Conservation (phyloP, 1,284 basidiomycete species). For the Flammula alnicola region DNA sequence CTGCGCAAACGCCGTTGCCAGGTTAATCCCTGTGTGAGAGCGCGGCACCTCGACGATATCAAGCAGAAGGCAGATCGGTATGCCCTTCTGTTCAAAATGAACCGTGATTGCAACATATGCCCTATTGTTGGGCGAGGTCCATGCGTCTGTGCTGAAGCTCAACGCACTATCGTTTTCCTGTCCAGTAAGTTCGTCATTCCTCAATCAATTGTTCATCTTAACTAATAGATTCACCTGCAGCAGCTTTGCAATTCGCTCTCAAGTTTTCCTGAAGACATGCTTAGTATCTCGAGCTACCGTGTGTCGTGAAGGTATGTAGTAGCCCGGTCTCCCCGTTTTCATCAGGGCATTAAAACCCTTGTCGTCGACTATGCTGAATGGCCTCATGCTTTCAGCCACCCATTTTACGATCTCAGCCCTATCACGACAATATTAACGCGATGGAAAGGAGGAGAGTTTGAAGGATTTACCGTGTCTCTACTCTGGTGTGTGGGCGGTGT, state of each 20-base stretch:
- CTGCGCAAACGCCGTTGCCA: too few relatives aligned
- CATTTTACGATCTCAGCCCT: slow-evolving; percentile 14
- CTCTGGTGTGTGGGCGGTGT: slow-evolving; percentile 24
- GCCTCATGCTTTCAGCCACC: slow-evolving; percentile 9
- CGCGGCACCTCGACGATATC: too few relatives aligned
- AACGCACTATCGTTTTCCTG: too few relatives aligned
- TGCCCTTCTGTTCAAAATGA: too few relatives aligned
- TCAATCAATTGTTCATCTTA: too few relatives aligned
- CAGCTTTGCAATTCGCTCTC: slow-evolving; percentile 10
- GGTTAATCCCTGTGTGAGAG: too few relatives aligned
- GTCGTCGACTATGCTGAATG: slow-evolving; percentile 14
- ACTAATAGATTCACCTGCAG: too few relatives aligned
- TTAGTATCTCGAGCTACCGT: slow-evolving; percentile 15
- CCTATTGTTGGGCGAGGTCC: too few relatives aligned
- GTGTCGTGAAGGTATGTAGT: slow-evolving; percentile 8
- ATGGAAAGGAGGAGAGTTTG: not conserved
- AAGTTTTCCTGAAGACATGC: slow-evolving; percentile 3
- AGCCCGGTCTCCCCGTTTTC: slow-evolving; percentile 12
- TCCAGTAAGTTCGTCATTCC: too few relatives aligned
- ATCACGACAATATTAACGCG: not conserved
- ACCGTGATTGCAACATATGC: too few relatives aligned
- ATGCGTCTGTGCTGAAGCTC: too few relatives aligned
- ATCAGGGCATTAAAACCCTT: slow-evolving; percentile 9
- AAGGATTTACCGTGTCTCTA: slow-evolving; percentile 21
- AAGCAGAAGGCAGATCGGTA: too few relatives aligned